These are phyloP conservation scores for Rachicladosporium sp. DNA, from an alignment of 2,329 filamentous ascomycete genomes.

Conservation along the genomic window DNA sequence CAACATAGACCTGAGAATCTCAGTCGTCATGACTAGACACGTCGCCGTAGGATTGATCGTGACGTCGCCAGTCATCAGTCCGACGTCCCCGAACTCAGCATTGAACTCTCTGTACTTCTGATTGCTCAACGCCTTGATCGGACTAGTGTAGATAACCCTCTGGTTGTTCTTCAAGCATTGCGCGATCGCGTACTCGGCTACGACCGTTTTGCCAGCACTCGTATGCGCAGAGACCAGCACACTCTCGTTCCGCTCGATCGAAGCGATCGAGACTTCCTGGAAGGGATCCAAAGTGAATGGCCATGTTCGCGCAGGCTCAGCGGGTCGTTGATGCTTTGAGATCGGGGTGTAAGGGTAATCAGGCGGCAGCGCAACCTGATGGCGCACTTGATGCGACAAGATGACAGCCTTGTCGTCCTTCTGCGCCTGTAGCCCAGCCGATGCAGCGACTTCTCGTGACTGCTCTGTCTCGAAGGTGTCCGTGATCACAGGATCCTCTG, in stretches of 20 bases:
- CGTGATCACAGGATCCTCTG: conserved; percentile 64
- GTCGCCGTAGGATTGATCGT: conserved; percentile 98
- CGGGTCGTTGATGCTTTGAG: conserved; percentile 82
- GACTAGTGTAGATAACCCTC: conserved; percentile 96
- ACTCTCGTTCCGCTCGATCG: conserved; percentile 92
- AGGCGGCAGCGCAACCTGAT: conserved; percentile 89
- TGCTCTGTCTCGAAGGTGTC: conserved; percentile 93
- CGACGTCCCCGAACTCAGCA: conserved; percentile 90
- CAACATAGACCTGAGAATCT: conserved; percentile 97
- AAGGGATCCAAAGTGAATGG: conserved; percentile 93
- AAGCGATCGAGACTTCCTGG: conserved; percentile 86
- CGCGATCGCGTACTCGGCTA: conserved; percentile 95
- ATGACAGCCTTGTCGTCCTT: conserved; percentile 62
- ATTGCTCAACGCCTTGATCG: conserved; percentile 96
- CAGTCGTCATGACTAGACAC: conserved; percentile 97
- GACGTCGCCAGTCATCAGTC: conserved; percentile 96
- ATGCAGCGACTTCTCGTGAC: conserved; percentile 76
- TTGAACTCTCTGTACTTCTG: conserved; percentile 97
- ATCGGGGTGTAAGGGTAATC: conserved; percentile 70
- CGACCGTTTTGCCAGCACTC: conserved; percentile 93
- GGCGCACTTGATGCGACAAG: conserved; percentile 92
- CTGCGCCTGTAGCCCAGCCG: conserved; percentile 52
- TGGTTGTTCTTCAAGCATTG: conserved; percentile 96
- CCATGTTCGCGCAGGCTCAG: conserved; percentile 71
- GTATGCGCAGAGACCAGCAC: conserved; percentile 95